phyloP scores from a whole-genome alignment of 352 stramenopile species.

The Phytophthora aleatoria region DNA sequence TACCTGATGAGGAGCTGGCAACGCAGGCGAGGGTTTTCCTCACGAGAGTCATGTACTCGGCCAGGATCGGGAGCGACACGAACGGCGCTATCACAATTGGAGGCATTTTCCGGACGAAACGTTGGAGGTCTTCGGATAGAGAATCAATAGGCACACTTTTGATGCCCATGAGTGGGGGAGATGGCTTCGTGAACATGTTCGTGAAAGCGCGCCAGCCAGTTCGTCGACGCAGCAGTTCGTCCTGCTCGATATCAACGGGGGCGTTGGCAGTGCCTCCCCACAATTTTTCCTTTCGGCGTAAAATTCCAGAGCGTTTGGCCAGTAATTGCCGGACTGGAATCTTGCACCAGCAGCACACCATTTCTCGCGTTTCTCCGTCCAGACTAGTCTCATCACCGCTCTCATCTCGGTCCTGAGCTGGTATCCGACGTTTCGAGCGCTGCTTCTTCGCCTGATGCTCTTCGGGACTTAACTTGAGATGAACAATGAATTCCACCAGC shows the following conservation, averaged over 20 bases:
- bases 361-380: slow-evolving; percentile 45
- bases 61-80: slow-evolving; percentile 62
- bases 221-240: slow-evolving; percentile 69
- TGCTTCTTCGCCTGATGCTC: slow-evolving; percentile 30
- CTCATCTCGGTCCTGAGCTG: slow-evolving; percentile 9
- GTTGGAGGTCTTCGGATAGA: slow-evolving; percentile 55
- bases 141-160: slow-evolving; percentile 66
- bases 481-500: slow-evolving; percentile 78
- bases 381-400: slow-evolving; percentile 17
- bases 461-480: slow-evolving; percentile 45
- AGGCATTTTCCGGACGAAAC: slow-evolving; percentile 61
- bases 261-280: slow-evolving; percentile 69
- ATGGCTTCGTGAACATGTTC: slow-evolving; percentile 64
- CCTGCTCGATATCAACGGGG: slow-evolving; percentile 73
- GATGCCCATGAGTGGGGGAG: slow-evolving; percentile 59
- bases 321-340: slow-evolving; percentile 64
- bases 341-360: slow-evolving; percentile 84
- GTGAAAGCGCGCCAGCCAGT: slow-evolving; percentile 75
- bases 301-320: slow-evolving; percentile 46
- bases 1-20: slow-evolving; percentile 49
- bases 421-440: slow-evolving; percentile 14
- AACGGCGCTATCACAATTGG: slow-evolving; percentile 73
- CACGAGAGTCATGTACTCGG: slow-evolving; percentile 78
- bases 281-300: slow-evolving; percentile 59
- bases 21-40: slow-evolving; percentile 53